Evolutionary conservation across 148 eudicot species (phyloP), one percentile per base, ranked within the genome.

Genomic region (Silene conica): DNA sequence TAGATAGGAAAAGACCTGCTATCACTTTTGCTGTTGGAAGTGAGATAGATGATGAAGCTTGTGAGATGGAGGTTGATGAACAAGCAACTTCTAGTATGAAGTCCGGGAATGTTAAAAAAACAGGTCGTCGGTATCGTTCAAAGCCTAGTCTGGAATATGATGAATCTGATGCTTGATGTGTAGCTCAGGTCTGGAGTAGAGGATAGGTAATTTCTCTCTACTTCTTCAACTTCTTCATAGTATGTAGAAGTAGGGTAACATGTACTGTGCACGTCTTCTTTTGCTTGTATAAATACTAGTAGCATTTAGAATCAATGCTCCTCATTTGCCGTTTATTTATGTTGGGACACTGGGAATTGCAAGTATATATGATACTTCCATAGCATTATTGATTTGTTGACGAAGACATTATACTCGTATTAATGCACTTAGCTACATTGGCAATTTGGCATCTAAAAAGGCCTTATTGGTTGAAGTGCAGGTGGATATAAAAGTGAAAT

Each of bases 61-160:
- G 81, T 72, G 87, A 80, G 59, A 92, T 92, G 97, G 94, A 92
- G 72, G 92, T 86, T 79, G 97, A 92, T 67, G 85, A 86, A 67
- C 82, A 80, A 71, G 74, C 70, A 72, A 54, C 60, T 18, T 67
- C 76, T 67, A 73, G 56, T 43, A 58, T 58, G 38, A 76, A 56
- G 64, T 71, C 34, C 66, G 77, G 73, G 19, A 80, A 71, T 81
- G 75, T 67, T 43, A 80, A 59, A 68, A 85, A 77, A 80, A 45
- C 81, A 66, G 75, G 83, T 74, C 92, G 94, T 43, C 78, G 67
- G 55, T 92, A 89, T 82, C 90, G 97, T 67, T 55, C 86, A 43
- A 92, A 83, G 80, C 67, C 20, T 61, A 70, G 59, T 23, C 21
- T 22, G 54, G 76, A 72, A 59, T 48, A 54, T 16, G 79, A 82